These are phyloP conservation scores for Neurospora sp. DNA, from an alignment of 495 filamentous ascomycete genomes.

Conservation along the genomic window DNA sequence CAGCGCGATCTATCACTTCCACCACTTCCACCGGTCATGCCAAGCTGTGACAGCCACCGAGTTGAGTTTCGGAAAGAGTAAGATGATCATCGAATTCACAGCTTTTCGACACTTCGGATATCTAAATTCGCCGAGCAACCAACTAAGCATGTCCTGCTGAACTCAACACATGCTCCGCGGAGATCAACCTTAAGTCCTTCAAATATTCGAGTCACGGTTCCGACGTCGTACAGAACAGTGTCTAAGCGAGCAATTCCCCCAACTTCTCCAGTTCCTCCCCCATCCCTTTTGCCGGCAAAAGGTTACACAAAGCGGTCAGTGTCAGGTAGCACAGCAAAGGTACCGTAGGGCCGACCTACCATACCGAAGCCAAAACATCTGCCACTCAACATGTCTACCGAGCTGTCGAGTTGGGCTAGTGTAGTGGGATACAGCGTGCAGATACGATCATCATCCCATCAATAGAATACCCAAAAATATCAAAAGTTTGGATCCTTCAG, in stretches of 20 bases:
- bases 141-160: neutral
- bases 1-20: neutral
- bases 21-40: neutral
- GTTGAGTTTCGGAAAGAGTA: neutral
- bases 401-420: no score
- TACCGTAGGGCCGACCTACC: neutral
- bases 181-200: neutral
- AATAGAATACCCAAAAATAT: neutral
- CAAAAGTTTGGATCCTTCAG: neutral
- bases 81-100: neutral
- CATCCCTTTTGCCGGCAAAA: neutral
- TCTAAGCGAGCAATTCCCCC: neutral
- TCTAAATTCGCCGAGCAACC: neutral
- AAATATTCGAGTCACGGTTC: neutral
- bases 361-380: no score
- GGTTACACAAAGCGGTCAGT: neutral
- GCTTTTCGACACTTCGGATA: neutral
- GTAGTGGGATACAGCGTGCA: no score
- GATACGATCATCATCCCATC: neutral
- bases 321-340: neutral
- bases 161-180: neutral
- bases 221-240: neutral
- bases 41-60: neutral
- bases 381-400: no score
- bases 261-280: neutral